These are phyloP conservation scores for Cercophora sp. DNA, from an alignment of 495 filamentous ascomycete species.

Conservation along the genomic window DNA sequence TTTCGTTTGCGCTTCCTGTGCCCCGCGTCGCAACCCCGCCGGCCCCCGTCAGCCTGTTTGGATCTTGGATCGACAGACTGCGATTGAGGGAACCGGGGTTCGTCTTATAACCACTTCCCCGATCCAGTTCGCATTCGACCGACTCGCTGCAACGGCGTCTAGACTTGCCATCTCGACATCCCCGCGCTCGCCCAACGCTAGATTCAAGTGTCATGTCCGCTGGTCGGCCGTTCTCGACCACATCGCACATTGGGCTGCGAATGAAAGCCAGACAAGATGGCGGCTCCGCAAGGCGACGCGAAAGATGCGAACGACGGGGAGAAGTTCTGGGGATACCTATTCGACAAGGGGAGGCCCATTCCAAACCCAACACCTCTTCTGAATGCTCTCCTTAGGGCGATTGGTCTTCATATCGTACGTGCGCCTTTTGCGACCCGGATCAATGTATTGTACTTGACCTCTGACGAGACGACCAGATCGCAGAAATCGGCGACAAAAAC, in stretches of 20 bases:
- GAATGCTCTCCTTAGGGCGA: slow-evolving; percentile 71
- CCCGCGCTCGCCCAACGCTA: too few relatives aligned
- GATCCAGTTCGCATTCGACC: background rate
- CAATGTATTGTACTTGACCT: too few relatives aligned
- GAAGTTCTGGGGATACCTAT: slow-evolving; percentile 77
- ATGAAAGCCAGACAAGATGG: slow-evolving; percentile 2
- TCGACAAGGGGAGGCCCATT: slow-evolving; percentile 56
- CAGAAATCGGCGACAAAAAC: slow-evolving; percentile 61
- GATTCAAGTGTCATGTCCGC: slow-evolving; percentile 9
- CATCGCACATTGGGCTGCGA: slow-evolving; percentile 7
- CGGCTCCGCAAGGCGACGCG: slow-evolving; percentile 7
- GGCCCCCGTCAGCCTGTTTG: too few relatives aligned
- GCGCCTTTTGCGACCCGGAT: slow-evolving; percentile 5
- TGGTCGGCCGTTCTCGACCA: slow-evolving; percentile 6
- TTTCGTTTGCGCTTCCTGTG: background rate
- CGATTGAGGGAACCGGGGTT: too few relatives aligned
- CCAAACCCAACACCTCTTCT: slow-evolving; percentile 73
- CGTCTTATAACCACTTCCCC: too few relatives aligned
- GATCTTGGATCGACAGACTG: too few relatives aligned
- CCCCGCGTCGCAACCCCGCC: too few relatives aligned
- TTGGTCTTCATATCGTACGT: slow-evolving; percentile 80
- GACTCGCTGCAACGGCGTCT: too few relatives aligned
- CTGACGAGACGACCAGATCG: slow-evolving; percentile 39
- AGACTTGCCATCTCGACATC: too few relatives aligned
- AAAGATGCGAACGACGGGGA: slow-evolving; percentile 23